Conservation (phyloP, 257 asterid species). For the Leonotis leonurus region DNA sequence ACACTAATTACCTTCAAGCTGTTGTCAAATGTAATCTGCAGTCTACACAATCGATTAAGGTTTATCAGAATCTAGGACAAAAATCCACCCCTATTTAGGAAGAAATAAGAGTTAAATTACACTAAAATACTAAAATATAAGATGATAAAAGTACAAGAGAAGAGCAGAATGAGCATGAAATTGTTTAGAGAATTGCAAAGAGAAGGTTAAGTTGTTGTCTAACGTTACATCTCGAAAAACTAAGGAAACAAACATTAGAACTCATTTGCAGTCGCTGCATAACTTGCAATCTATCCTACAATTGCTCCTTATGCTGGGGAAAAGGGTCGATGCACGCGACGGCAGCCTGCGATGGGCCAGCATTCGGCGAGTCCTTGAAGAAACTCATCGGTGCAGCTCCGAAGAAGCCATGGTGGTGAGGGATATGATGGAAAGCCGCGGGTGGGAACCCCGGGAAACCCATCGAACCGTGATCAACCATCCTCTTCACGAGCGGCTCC, state of each 20-base stretch:
- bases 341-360: conserved; percentile 40
- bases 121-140: background rate
- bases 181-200: conserved; percentile 8
- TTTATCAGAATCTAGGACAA: no score
- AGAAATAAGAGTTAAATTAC: background rate
- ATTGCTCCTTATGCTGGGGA: conserved; percentile 47
- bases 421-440: conserved; percentile 35
- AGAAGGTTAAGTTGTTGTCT: conserved; percentile 8
- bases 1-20: no score
- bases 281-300: background rate
- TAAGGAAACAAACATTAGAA: background rate
- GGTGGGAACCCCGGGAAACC: conserved; percentile 29
- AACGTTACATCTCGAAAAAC: conserved; percentile 13
- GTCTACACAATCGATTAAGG: no score
- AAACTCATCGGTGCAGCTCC: conserved; percentile 43
- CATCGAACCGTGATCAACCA: conserved; percentile 30
- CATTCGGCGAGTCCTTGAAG: conserved; percentile 41
- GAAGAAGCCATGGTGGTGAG: conserved; percentile 45
- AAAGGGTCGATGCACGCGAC: conserved; percentile 33
- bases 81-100: no score
- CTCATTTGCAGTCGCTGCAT: background rate
- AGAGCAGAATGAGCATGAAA: background rate
- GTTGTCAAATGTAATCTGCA: no score
- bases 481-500: conserved; percentile 51
- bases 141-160: background rate